A percentile compares a stretch with the other conserved stretches of the same genome.
These are phyloP conservation scores for Byssoonygena ceratinophila DNA, from an alignment of 2,329 filamentous ascomycete species.

Conservation along the genomic window DNA sequence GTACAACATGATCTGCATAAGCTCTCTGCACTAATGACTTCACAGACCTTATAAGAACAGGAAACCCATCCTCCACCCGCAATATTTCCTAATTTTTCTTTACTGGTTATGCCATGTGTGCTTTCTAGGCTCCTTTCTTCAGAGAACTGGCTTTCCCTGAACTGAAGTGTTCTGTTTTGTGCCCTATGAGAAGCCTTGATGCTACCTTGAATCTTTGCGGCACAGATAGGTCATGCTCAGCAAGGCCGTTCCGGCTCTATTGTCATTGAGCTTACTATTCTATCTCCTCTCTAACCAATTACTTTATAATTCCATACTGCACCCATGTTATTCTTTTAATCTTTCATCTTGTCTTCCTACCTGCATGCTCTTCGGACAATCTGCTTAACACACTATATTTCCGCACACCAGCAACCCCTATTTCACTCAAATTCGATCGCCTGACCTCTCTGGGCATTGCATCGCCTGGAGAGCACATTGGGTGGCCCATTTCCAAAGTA, in stretches of 20 bases:
- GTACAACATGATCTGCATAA: constrained; percentile 7
- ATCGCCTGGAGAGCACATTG: constrained; percentile 5
- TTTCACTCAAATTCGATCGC: background rate
- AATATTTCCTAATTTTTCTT: background rate
- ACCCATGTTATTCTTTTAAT: background rate
- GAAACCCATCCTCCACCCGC: background rate
- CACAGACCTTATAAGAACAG: background rate
- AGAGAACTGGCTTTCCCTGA: constrained; percentile 1
- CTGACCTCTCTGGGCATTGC: background rate
- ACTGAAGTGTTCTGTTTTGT: background rate
- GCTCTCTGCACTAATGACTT: background rate
- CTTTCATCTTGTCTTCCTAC: background rate
- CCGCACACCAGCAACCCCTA: background rate
- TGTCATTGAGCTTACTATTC: background rate
- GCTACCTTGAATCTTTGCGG: constrained; percentile 4
- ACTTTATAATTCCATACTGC: background rate
- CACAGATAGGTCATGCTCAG: constrained; percentile 6
- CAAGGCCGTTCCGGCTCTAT: constrained; percentile 4
- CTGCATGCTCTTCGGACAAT: background rate
- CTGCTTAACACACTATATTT: background rate
- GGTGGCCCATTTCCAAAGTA: constrained; percentile 4
- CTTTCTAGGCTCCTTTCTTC: constrained; percentile 1
- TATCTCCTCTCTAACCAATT: background rate
- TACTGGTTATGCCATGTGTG: background rate
- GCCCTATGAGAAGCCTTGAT: constrained; percentile 2